Conservation (phyloP, 2,329 filamentous ascomycete species). For the Didymella arachidicola region DNA sequence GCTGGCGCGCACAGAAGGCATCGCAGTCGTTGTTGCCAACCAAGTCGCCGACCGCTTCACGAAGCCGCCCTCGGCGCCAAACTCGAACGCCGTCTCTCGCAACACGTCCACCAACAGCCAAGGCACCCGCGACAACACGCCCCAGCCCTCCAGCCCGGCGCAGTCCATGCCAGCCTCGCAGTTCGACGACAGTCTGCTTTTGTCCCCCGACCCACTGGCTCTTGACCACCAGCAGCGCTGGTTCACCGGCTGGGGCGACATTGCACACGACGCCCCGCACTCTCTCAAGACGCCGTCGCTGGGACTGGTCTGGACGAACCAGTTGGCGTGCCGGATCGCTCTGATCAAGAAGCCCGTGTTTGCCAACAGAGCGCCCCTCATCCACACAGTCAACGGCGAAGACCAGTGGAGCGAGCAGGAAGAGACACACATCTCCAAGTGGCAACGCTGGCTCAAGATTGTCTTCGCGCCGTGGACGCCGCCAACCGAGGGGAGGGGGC, state of each 20-base stretch:
- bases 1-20: conserved; percentile 74
- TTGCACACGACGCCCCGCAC: conserved; percentile 41
- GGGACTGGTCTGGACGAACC: conserved; percentile 89
- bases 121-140: conserved; percentile 24
- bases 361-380: conserved; percentile 38
- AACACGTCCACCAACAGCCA: conserved; percentile 43
- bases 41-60: conserved; percentile 91
- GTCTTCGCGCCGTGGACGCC: conserved; percentile 84
- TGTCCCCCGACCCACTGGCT: conserved; percentile 66
- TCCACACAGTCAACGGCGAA: conserved; percentile 41
- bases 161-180: conserved; percentile 25
- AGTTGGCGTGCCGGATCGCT: conserved; percentile 82
- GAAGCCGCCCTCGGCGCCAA: conserved; percentile 27
- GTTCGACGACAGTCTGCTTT: conserved; percentile 37
- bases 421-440: conserved; percentile 61
- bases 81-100: conserved; percentile 39
- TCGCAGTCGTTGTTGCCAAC: conserved; percentile 92
- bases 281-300: conserved; percentile 81
- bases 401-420: conserved; percentile 53
- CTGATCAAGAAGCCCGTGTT: conserved; percentile 73
- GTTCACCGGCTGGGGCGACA: conserved; percentile 94
- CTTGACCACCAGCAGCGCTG: conserved; percentile 92
- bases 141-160: conserved; percentile 23
- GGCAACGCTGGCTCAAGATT: conserved; percentile 82
- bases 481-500: conserved; percentile 60